Conservation (phyloP, 1,284 basidiomycete genomes). For the Papiliotrema fonsecae region DNA sequence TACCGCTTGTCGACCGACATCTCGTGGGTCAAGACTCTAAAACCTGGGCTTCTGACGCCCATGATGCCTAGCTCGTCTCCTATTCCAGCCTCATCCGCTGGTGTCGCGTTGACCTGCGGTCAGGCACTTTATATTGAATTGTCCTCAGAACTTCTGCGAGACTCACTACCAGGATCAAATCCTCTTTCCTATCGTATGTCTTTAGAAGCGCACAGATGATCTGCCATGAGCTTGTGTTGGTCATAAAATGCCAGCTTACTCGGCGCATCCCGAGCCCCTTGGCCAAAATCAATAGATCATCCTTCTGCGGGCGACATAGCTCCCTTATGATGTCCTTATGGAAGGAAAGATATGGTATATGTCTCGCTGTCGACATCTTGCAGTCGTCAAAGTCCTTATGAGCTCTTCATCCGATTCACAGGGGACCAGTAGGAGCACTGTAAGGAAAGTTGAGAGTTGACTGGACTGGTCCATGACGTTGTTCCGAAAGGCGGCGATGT, state of each 20-base stretch:
- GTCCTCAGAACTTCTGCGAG: not conserved
- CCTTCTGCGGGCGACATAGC: slow-evolving; percentile 60
- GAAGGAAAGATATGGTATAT: slow-evolving; percentile 48
- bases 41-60: slow-evolving; percentile 79
- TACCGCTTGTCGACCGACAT: slow-evolving; percentile 74
- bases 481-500: not conserved
- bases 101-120: slow-evolving; percentile 61
- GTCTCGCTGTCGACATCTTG: slow-evolving; percentile 20
- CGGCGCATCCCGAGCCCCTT: slow-evolving; percentile 77
- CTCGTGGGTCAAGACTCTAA: slow-evolving; percentile 80
- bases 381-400: too few relatives aligned
- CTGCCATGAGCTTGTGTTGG: slow-evolving; percentile 22
- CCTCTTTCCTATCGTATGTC: slow-evolving; percentile 84
- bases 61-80: slow-evolving; percentile 89
- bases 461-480: slow-evolving; percentile 1
- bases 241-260: slow-evolving; percentile 15
- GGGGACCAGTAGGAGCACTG: too few relatives aligned
- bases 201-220: slow-evolving; percentile 81
- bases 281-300: slow-evolving; percentile 76
- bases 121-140: too few relatives aligned
- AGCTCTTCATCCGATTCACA: too few relatives aligned
- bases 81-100: slow-evolving; percentile 84
- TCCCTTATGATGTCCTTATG: slow-evolving; percentile 49
- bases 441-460: not conserved
- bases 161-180: slow-evolving; percentile 71